phyloP scores from a whole-genome alignment of 768 basidiomycete genomes.

The Serendipita sp. region DNA sequence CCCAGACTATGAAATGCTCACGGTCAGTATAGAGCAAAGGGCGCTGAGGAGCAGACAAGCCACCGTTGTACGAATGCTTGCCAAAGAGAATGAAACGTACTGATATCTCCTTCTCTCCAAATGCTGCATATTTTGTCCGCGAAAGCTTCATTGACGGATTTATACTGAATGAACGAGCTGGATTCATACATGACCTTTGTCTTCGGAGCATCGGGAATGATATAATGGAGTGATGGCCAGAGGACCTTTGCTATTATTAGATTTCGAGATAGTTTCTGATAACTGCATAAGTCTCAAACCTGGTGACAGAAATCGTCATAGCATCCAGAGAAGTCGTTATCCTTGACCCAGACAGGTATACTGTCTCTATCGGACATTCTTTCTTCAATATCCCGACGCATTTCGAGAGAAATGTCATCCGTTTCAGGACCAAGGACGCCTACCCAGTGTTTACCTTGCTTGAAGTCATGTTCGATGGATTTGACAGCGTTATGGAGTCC shows the following conservation, averaged over 20 bases:
- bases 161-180: slow-evolving; percentile 69
- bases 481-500: slow-evolving; percentile 66
- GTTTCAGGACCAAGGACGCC: slow-evolving; percentile 62
- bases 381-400: slow-evolving; percentile 39
- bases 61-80: neutral
- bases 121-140: slow-evolving; percentile 65
- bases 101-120: slow-evolving; percentile 80
- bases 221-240: slow-evolving; percentile 79
- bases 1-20: slow-evolving; percentile 16
- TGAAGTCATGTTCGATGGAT: slow-evolving; percentile 39
- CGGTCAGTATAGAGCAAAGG: slow-evolving; percentile 32
- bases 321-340: slow-evolving; percentile 52
- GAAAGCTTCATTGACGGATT: slow-evolving; percentile 78
- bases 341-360: slow-evolving; percentile 53
- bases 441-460: slow-evolving; percentile 35
- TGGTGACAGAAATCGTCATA: slow-evolving; percentile 85
- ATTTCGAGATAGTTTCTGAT: slow-evolving; percentile 9
- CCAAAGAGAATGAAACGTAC: slow-evolving; percentile 15
- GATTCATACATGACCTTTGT: slow-evolving; percentile 69
- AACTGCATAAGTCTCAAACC: slow-evolving; percentile 22
- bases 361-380: slow-evolving; percentile 28
- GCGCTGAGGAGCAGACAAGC: neutral
- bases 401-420: slow-evolving; percentile 39
- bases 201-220: slow-evolving; percentile 74
- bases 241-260: slow-evolving; percentile 31